Percentiles rank a stretch among this genome's conserved stretches.
Evolutionary conservation across 148 eudicot species (phyloP).

Genomic region (Arctostaphylos glauca): DNA sequence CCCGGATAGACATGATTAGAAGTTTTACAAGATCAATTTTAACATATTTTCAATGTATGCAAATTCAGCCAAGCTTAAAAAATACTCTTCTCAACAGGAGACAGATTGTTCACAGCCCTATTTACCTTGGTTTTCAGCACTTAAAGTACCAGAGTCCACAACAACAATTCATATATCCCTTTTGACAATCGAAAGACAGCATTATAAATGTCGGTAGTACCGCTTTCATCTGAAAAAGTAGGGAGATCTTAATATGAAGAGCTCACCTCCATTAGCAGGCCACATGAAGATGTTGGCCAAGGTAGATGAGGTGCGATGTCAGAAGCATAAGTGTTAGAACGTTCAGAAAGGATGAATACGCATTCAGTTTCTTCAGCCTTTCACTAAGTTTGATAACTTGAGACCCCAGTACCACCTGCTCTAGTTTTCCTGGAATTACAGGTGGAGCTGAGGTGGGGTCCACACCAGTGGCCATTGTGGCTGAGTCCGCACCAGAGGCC

Average conservation of each 20-base stretch:
- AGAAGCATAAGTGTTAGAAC: constrained; percentile 59
- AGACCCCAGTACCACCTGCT: constrained; percentile 27
- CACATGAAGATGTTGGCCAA: constrained; percentile 51
- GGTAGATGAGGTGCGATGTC: constrained; percentile 65
- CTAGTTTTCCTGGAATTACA: neutral
- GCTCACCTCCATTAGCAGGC: neutral
- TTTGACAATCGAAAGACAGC: no score
- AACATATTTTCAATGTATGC: no score
- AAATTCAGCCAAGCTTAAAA: no score
- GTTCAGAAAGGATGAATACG: constrained; percentile 66
- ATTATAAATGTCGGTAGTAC: neutral
- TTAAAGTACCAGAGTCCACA: no score
- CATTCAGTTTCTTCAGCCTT: constrained; percentile 57
- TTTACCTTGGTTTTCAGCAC: no score
- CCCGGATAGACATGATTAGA: no score
- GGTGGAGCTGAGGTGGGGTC: constrained; percentile 11
- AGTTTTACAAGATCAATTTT: no score
- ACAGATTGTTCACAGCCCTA: no score
- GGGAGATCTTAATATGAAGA: neutral
- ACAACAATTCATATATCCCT: no score
- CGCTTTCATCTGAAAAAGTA: neutral
- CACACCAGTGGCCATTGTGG: neutral
- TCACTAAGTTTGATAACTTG: constrained; percentile 34
- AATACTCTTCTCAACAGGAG: no score
- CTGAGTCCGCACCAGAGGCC: neutral